These are phyloP conservation scores for Apiospora malaysiana DNA, from an alignment of 2,329 filamentous ascomycete genomes.

Conservation along the genomic window DNA sequence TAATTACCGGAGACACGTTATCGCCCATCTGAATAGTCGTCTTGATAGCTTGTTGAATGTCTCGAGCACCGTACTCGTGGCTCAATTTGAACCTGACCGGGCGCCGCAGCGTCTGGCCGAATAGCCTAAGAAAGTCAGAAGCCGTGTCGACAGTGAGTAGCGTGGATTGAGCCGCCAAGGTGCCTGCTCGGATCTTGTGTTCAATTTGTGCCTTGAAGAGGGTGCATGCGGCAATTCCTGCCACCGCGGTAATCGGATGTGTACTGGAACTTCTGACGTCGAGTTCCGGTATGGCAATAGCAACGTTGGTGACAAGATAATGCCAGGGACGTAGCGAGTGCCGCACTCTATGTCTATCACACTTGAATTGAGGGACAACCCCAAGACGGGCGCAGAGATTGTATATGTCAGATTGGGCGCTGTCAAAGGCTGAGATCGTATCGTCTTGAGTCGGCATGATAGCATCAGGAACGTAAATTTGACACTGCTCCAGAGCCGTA, in stretches of 20 bases:
- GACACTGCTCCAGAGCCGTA: background rate
- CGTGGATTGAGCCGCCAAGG: background rate
- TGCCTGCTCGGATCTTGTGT: background rate
- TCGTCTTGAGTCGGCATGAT: background rate
- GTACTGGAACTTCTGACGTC: background rate
- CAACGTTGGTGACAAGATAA: background rate
- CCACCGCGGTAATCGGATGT: background rate
- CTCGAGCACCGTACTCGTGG: no score
- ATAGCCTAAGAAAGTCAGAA: background rate
- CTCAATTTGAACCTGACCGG: background rate
- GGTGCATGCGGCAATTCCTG: background rate
- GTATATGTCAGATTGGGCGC: background rate
- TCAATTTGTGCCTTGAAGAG: background rate
- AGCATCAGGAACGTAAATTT: background rate
- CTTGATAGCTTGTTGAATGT: background rate
- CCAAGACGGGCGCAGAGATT: constrained; percentile 9
- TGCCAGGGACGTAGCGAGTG: no score
- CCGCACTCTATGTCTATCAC: background rate
- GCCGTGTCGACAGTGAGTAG: constrained; percentile 7
- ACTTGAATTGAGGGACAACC: background rate
- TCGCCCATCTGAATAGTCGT: background rate
- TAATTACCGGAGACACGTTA: no score
- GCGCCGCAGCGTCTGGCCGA: background rate
- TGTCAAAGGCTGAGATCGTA: background rate
- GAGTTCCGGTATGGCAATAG: constrained; percentile 13